Evolutionary conservation across 1,284 basidiomycete genomes (phyloP), one percentile per base, ranked within the genome.

Genomic region (Amylostereum areolatum): DNA sequence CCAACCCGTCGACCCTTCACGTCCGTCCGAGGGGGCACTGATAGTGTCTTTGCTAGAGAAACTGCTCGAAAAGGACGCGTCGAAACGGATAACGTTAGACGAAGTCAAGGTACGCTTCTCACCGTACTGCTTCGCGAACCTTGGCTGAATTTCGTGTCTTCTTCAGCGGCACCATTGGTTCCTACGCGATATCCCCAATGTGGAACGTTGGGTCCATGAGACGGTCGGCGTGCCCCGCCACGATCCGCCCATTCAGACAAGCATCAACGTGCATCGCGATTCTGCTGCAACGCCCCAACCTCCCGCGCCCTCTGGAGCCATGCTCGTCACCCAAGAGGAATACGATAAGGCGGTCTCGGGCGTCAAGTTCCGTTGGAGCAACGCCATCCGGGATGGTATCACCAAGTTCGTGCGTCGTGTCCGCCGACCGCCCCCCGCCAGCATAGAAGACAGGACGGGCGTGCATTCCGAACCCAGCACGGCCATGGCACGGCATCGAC

Each of bases 21-120:
- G 57, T 59, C 5, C 48, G 11, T 47, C 73, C 2, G 77, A 82
- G 52, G 83, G 83, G 0, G 68, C 70, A 12, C 72, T 81, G 43
- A 81, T 90, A 43, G 74, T 94, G 41, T 76, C 83, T 53, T 70
- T 98, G 43, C 72, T 99, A 18, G 77, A 83, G 42, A 71, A 77
- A 28, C 70, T 98, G 55, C 75, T 99, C 40, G 81, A 92, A 64
- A 98, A 98, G 72, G 87, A 96, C 61, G 80, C 81, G 4, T 66
- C 65, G 12, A 80, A 81, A 64, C 80, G 96, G 46, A 92, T 96
- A 50, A 88, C 83, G 29, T 76, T 98, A 36, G 81, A 86, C 36
- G 77, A 89, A 57, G 84, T 95, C 57, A 97, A 97, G 81, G 91
- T 93, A 60, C 59, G 80, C 52, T 42, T 41, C 29, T 11, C 32